Base-by-base conservation (phyloP, 1,284 basidiomycete species). In the Sparassis latifolia region DNA sequence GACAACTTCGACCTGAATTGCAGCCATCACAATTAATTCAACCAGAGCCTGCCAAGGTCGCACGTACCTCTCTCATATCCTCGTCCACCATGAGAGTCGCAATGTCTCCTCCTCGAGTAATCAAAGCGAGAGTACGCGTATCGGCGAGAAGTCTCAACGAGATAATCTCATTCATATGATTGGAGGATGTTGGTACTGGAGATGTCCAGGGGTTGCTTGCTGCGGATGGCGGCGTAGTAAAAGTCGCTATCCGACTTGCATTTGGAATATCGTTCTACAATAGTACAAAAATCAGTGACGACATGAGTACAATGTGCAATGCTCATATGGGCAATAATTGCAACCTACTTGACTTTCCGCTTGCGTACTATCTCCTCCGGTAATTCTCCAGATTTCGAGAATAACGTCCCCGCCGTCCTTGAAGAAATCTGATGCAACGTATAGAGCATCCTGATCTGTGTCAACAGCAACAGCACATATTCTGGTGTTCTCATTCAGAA, bases 81-180 rank as follows among this genome's bases (percentile, higher is more conserved):
- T 82, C 78, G 45, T 84, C 80, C 12, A 89, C 58, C 7, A 75
- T 66, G 40, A 87, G 66, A 28, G 82, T 80, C 2, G 80, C 82
- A 50, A 96, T 89, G 60, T 94, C 92, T 44, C 92, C 92, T 4
- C 80, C 79, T 4, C 80, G 75, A 54, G 84, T 79, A 10, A 93
- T 75, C 9, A 85, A 64, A 6, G 77, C 79, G 7, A 94, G 67
- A 3, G 74, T 72, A 50, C 80, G 72, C 38, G 76, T 76, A 55
- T 93, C 91, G 9, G 83, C 71, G 27, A 92, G 70, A 48, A 86
- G 78, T 48, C 74, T 77, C 51, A 92, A 69, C 33, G 78, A 78
- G 20, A 86, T 66, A 10, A 87, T 73, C 61, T 86, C 76, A 29
- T 63, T 54, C 33, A 32, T 51, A 58, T 43, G 61, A 53, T 31